Percentiles rank a stretch among this genome's conserved stretches.
Evolutionary conservation across 139 green algal species (phyloP).

Genomic region (Volvox reticuliferus): DNA sequence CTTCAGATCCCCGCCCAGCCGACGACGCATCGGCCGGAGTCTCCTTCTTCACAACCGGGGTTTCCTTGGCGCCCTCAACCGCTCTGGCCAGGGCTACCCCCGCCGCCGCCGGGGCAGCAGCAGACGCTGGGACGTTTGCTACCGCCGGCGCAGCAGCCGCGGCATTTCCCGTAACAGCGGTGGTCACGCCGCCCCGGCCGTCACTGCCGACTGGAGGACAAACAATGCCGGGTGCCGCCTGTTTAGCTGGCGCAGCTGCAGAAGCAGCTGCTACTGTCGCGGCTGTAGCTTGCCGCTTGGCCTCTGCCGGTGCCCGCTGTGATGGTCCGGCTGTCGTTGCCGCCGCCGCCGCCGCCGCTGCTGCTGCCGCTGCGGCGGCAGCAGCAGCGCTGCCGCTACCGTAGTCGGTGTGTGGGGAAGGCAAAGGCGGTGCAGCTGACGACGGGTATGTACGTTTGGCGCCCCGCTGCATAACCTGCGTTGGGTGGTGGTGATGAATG

Average conservation of each 20-base stretch:
- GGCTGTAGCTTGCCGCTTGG: constrained; percentile 14
- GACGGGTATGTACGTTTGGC: constrained; percentile 13
- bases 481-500: too few relatives aligned
- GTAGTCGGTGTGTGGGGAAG: background rate
- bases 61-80: background rate
- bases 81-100: background rate
- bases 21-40: background rate
- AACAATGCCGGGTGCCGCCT: too few relatives aligned
- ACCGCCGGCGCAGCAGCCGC: background rate
- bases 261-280: background rate
- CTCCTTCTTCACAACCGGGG: background rate
- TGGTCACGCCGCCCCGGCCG: too few relatives aligned
- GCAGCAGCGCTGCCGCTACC: background rate
- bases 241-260: too few relatives aligned
- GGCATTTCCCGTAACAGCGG: background rate
- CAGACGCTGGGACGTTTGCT: too few relatives aligned
- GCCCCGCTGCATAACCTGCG: constrained; percentile 36
- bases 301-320: background rate
- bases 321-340: background rate
- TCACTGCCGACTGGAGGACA: too few relatives aligned
- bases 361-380: background rate
- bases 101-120: background rate
- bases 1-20: background rate
- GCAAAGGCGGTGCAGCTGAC: background rate
- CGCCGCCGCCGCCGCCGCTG: background rate